Evolutionary conservation across 257 asterid genomes (phyloP).

Genomic region (Solanum ossicruentum): DNA sequence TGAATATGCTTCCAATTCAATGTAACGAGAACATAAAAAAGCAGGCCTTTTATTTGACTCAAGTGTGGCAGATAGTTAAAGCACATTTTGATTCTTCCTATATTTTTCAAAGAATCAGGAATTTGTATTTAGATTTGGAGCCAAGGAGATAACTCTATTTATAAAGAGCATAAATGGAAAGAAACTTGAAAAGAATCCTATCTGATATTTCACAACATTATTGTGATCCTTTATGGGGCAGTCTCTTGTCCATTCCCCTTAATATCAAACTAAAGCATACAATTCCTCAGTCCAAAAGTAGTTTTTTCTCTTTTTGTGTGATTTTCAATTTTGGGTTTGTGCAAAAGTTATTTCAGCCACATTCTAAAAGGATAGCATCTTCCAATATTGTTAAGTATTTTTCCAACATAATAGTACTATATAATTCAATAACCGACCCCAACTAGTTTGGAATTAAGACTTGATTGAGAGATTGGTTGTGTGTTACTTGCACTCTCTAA

Average conservation of each 20-base stretch:
- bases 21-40: background rate
- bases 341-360: background rate
- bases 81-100: background rate
- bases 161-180: background rate
- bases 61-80: background rate
- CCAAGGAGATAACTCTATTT: background rate
- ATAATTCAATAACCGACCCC: background rate
- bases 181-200: background rate
- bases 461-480: background rate
- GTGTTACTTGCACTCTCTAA: background rate
- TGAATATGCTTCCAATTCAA: background rate
- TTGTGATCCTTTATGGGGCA: background rate
- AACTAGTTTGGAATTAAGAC: background rate
- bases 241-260: background rate
- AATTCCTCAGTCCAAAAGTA: background rate
- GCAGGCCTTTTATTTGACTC: background rate
- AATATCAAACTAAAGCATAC: background rate
- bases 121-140: background rate
- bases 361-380: background rate
- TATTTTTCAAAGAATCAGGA: background rate
- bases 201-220: background rate
- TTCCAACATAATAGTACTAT: background rate
- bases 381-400: background rate
- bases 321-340: background rate
- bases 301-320: background rate